Percentiles rank a stretch among this genome's conserved stretches.
Conservation (phyloP, 108 stramenopile genomes). For the Skeletonema potamos region DNA sequence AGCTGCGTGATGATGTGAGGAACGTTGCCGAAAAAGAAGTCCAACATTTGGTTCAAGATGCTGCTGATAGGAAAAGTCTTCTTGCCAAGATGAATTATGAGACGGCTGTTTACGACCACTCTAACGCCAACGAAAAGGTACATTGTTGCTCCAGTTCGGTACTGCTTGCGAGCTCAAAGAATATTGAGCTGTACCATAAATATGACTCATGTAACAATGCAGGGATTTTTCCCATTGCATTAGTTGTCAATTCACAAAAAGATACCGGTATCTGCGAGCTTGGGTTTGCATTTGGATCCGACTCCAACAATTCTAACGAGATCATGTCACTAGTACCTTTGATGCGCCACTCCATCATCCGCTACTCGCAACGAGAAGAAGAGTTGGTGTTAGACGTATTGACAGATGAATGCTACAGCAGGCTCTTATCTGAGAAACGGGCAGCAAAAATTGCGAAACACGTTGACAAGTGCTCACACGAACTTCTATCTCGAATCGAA, state of each 20-base stretch:
- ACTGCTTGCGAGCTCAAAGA: constrained; percentile 2
- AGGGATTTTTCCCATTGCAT: constrained; percentile 2
- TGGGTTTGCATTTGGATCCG: constrained; percentile 28
- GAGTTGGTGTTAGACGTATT: not conserved
- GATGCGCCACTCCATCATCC: constrained; percentile 21
- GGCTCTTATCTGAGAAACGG: constrained; percentile 15
- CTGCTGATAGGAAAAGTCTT: not conserved
- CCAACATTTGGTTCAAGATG: not conserved
- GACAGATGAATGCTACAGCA: constrained; percentile 14
- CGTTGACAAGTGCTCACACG: constrained; percentile 1
- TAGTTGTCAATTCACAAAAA: not conserved
- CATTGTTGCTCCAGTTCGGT: constrained; percentile 27
- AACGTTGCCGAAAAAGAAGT: constrained; percentile 16
- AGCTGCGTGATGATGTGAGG: not conserved
- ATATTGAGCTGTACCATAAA: not conserved
- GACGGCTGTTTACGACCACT: too few relatives aligned
- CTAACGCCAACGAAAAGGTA: constrained; percentile 1
- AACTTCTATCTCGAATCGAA: constrained; percentile 13
- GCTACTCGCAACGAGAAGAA: not conserved
- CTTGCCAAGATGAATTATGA: too few relatives aligned
- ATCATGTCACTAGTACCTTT: constrained; percentile 16
- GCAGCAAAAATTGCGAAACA: constrained; percentile 22
- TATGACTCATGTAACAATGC: not conserved
- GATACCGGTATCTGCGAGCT: not conserved
- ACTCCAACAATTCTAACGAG: constrained; percentile 9